Evolutionary conservation across 768 basidiomycete species (phyloP).

Genomic region (Tulasnella sp.): DNA sequence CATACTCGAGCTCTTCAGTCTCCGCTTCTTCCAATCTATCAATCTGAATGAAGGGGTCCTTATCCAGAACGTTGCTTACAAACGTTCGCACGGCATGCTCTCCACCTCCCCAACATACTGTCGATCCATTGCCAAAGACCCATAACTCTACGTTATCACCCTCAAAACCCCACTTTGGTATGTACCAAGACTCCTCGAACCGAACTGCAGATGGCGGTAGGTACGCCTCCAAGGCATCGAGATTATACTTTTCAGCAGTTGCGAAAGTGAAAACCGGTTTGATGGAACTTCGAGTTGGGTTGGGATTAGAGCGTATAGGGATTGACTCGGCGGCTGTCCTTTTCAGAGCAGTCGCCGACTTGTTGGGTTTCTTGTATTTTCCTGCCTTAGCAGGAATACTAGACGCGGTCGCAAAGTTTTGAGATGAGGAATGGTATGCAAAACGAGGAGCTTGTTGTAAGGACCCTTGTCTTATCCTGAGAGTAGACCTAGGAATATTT

Average conservation of each 20-base stretch:
- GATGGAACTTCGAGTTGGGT: constrained; percentile 70
- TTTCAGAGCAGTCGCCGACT: constrained; percentile 64
- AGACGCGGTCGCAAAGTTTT: too few relatives aligned
- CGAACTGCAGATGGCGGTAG: constrained; percentile 44
- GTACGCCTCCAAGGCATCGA: constrained; percentile 44
- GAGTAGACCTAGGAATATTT: too few relatives aligned
- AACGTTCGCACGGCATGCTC: constrained; percentile 64
- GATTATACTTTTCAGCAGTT: constrained; percentile 71
- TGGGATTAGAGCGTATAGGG: constrained; percentile 75
- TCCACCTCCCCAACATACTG: constrained; percentile 80
- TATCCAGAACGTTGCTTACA: constrained; percentile 41
- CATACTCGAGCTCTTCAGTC: constrained; percentile 86
- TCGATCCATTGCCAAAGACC: constrained; percentile 75
- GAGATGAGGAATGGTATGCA: too few relatives aligned
- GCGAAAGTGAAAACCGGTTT: constrained; percentile 70
- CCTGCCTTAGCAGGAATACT: constrained; percentile 16
- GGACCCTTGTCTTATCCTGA: too few relatives aligned
- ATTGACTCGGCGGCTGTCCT: constrained; percentile 75
- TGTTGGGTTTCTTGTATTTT: constrained; percentile 59
- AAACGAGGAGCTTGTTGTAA: too few relatives aligned
- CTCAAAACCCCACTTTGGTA: constrained; percentile 34
- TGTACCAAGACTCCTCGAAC: constrained; percentile 63
- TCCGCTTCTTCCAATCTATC: constrained; percentile 50
- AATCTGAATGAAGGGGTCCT: constrained; percentile 45
- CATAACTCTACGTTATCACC: constrained; percentile 59